Evolutionary conservation across 768 basidiomycete genomes (phyloP).

Genomic region (Boletus rubroflammeus): DNA sequence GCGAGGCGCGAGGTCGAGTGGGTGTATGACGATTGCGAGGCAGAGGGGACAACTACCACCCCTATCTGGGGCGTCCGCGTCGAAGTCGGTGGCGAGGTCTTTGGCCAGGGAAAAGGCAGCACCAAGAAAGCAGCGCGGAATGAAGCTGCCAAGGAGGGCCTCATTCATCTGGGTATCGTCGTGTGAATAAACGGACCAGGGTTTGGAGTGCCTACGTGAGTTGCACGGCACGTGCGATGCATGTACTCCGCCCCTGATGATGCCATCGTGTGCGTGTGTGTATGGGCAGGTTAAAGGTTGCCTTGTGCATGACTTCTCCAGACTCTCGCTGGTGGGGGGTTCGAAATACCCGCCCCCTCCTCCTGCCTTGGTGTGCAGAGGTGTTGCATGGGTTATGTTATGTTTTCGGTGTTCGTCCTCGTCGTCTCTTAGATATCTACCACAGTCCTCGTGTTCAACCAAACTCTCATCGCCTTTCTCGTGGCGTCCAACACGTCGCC

Average conservation of each 20-base stretch:
- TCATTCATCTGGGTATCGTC: slow-evolving; percentile 53
- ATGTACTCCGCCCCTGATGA: no score
- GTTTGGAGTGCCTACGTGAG: slow-evolving; percentile 20
- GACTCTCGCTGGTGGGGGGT: slow-evolving; percentile 49
- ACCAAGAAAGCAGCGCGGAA: slow-evolving; percentile 81
- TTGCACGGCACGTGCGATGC: background rate
- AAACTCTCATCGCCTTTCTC: background rate
- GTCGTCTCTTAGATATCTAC: background rate
- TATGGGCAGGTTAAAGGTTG: background rate
- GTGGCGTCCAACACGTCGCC: background rate
- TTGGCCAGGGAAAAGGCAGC: slow-evolving; percentile 61
- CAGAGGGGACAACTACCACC: slow-evolving; percentile 55
- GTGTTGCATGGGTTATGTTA: slow-evolving; percentile 39
- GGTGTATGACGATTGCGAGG: slow-evolving; percentile 53
- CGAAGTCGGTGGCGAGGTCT: slow-evolving; percentile 54
- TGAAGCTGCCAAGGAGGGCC: slow-evolving; percentile 75
- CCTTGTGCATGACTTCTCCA: slow-evolving; percentile 53
- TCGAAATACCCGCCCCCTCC: slow-evolving; percentile 13
- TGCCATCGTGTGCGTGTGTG: background rate
- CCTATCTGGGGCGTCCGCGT: slow-evolving; percentile 73
- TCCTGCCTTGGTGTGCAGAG: slow-evolving; percentile 65
- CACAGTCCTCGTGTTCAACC: background rate
- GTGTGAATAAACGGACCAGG: slow-evolving; percentile 30
- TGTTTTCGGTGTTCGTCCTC: background rate
- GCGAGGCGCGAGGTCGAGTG: slow-evolving; percentile 59